A percentile compares a stretch with the other conserved stretches of the same genome.
Evolutionary conservation across 495 filamentous ascomycete species (phyloP).

Genomic region (Articulospora tetracladia): DNA sequence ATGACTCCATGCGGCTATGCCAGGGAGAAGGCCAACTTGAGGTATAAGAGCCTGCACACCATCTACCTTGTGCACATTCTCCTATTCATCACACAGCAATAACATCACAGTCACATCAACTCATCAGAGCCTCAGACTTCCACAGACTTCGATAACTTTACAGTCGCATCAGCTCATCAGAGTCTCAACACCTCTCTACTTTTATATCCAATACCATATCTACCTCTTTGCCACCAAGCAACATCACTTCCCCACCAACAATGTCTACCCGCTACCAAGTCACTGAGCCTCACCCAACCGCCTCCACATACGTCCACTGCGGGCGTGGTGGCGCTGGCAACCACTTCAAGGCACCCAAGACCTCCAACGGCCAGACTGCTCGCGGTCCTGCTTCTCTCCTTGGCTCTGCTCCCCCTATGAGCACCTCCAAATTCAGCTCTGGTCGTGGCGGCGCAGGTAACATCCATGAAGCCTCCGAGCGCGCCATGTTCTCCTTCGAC

Average conservation of each 20-base stretch:
- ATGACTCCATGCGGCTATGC: slow-evolving; percentile 2
- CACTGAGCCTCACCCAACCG: slow-evolving; percentile 77
- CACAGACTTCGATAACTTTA: not conserved
- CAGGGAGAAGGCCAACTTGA: slow-evolving; percentile 1
- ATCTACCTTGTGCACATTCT: not conserved
- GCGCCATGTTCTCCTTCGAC: slow-evolving; percentile 83
- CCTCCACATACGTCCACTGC: slow-evolving; percentile 63
- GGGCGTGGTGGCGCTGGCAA: slow-evolving; percentile 91
- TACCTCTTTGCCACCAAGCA: not conserved
- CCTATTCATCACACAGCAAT: slow-evolving; percentile 14
- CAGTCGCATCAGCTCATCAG: too few species aligned
- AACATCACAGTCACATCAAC: slow-evolving; percentile 4
- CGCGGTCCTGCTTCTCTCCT: slow-evolving; percentile 48
- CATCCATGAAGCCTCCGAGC: slow-evolving; percentile 58
- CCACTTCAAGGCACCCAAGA: slow-evolving; percentile 65
- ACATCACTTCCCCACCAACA: not conserved
- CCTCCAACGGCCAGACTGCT: slow-evolving; percentile 42
- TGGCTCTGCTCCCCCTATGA: slow-evolving; percentile 34
- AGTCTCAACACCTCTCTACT: not conserved
- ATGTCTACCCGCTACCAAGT: slow-evolving; percentile 52
- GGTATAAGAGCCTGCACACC: slow-evolving; percentile 12
- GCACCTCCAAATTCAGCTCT: slow-evolving; percentile 58
- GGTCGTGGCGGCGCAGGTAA: slow-evolving; percentile 93
- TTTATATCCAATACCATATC: not conserved
- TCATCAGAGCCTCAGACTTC: not conserved